Percentiles rank a stretch among this genome's conserved stretches.
Evolutionary conservation across 1,284 basidiomycete genomes (phyloP).

Genomic region (Fistulinella staudtii): DNA sequence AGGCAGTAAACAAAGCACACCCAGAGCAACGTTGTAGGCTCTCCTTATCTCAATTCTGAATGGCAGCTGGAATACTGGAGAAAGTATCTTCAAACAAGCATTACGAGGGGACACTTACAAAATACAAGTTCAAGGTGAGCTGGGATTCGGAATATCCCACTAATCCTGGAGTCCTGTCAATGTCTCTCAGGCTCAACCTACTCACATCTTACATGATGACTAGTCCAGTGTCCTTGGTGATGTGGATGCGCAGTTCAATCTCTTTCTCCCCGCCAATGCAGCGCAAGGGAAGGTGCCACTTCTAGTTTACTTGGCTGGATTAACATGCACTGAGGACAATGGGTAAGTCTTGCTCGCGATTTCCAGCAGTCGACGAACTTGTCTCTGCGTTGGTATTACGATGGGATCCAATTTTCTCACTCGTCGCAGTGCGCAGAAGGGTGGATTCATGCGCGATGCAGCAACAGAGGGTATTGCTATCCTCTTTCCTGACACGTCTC

Average conservation of each 20-base stretch:
- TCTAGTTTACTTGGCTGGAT: constrained; percentile 86
- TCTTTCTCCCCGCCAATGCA: constrained; percentile 79
- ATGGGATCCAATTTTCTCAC: not conserved
- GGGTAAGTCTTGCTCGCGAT: constrained; percentile 49
- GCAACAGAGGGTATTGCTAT: constrained; percentile 83
- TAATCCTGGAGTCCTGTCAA: too few species aligned
- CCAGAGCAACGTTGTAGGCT: too few species aligned
- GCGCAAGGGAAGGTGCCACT: constrained; percentile 66
- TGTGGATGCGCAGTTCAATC: constrained; percentile 81
- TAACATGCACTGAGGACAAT: constrained; percentile 96
- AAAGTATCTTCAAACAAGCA: constrained; percentile 64
- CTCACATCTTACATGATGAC: too few species aligned
- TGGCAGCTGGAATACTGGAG: constrained; percentile 22
- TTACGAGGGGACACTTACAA: constrained; percentile 75
- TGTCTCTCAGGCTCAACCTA: too few species aligned
- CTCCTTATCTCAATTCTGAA: too few species aligned
- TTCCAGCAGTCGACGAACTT: too few species aligned
- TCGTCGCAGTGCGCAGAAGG: constrained; percentile 75
- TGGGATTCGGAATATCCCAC: too few species aligned
- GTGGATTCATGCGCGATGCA: constrained; percentile 77
- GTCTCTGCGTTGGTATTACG: not conserved
- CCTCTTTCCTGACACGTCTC: constrained; percentile 95
- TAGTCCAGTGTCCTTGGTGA: constrained; percentile 74
- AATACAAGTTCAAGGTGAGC: constrained; percentile 82
- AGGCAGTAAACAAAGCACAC: too few species aligned